Evolutionary conservation across 257 asterid species (phyloP).

Genomic region (Fraxinus pennsylvanica): DNA sequence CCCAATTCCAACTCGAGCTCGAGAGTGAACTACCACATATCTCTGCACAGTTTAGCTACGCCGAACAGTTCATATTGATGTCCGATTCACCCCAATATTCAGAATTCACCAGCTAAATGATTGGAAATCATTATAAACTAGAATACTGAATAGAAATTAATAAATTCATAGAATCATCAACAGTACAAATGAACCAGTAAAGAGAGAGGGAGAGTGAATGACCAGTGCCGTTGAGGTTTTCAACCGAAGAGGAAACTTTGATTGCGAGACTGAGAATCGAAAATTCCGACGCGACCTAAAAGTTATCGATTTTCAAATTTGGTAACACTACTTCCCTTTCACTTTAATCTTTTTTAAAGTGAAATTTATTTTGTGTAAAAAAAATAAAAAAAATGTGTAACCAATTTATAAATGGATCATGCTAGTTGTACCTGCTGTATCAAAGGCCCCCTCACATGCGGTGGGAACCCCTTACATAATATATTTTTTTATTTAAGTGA

Average conservation of each 20-base stretch:
- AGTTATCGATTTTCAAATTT: no score
- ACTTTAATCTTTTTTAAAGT: no score
- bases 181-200: neutral
- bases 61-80: neutral
- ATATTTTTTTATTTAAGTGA: no score
- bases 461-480: no score
- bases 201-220: neutral
- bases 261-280: neutral
- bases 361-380: no score
- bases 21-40: no score
- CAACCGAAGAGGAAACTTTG: neutral
- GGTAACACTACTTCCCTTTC: no score
- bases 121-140: neutral
- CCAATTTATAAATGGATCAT: no score
- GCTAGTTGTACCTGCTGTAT: no score
- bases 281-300: neutral
- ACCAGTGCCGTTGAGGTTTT: conserved; percentile 4
- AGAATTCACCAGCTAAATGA: neutral
- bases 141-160: neutral
- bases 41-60: neutral
- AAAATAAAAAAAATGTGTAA: no score
- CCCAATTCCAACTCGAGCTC: no score
- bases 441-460: no score
- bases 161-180: neutral
- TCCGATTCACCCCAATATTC: neutral